These are phyloP conservation scores for Chaetomium sp. DNA, from an alignment of 2,329 filamentous ascomycete genomes.

Conservation along the genomic window DNA sequence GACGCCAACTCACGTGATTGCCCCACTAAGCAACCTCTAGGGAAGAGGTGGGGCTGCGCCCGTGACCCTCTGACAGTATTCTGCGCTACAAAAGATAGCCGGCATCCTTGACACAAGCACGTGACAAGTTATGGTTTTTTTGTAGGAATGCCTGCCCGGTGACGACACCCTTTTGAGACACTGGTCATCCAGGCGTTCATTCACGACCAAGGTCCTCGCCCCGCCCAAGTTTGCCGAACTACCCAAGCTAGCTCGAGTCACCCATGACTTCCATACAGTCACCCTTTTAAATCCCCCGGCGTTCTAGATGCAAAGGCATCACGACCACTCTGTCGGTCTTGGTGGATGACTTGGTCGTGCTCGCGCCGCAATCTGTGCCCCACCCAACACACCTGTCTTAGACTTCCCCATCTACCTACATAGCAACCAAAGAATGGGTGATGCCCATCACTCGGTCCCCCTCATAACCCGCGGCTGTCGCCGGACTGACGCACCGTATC, in stretches of 20 bases:
- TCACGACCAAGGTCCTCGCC: no score
- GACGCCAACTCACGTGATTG: slow-evolving; percentile 8
- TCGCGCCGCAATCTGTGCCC: not conserved
- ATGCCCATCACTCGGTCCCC: slow-evolving; percentile 3
- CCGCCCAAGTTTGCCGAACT: no score
- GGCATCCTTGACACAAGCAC: no score
- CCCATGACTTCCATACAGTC: no score
- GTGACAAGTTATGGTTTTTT: no score
- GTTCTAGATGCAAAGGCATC: not conserved
- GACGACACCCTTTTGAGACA: not conserved
- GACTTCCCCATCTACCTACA: not conserved
- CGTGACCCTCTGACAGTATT: no score
- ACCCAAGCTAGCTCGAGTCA: no score
- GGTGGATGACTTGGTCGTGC: not conserved
- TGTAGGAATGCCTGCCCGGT: not conserved
- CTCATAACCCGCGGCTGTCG: not conserved
- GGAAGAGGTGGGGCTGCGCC: no score
- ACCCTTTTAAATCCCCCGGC: no score
- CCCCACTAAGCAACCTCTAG: not conserved
- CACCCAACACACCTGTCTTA: not conserved
- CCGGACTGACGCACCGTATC: not conserved
- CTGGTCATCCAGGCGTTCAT: not conserved
- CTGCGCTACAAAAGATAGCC: no score
- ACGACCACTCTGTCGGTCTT: not conserved
- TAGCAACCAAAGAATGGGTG: slow-evolving; percentile 13